Evolutionary conservation across 1,284 basidiomycete species (phyloP).

Genomic region (Cryptococcus hybrid): DNA sequence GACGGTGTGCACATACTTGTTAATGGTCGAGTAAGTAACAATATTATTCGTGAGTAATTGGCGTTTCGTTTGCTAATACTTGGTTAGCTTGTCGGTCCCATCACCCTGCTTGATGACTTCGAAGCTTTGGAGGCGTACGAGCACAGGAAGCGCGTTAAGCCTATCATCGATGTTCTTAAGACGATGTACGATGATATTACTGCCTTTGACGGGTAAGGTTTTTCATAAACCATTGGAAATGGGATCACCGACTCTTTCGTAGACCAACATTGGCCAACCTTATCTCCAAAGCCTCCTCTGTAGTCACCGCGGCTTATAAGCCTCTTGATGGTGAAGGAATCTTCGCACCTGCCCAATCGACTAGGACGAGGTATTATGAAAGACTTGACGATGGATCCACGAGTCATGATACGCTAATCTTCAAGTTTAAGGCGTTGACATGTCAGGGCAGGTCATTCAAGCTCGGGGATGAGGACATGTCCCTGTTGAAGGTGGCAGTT

Average conservation of each 20-base stretch:
- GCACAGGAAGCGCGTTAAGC: constrained; percentile 63
- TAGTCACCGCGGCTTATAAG: constrained; percentile 63
- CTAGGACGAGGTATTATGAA: constrained; percentile 58
- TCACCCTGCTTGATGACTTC: constrained; percentile 64
- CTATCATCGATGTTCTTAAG: constrained; percentile 64
- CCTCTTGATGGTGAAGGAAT: constrained; percentile 68
- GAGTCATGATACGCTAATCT: constrained; percentile 58
- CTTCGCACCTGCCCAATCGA: constrained; percentile 60
- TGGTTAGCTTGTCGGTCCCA: constrained; percentile 63
- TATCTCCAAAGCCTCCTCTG: constrained; percentile 64
- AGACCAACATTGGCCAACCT: constrained; percentile 61
- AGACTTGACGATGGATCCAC: constrained; percentile 55
- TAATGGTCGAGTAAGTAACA: constrained; percentile 70
- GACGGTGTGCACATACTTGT: constrained; percentile 64
- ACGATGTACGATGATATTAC: constrained; percentile 54
- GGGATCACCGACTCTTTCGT: constrained; percentile 1
- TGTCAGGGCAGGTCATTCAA: constrained; percentile 59
- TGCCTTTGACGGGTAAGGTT: constrained; percentile 53
- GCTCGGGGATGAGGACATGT: constrained; percentile 64
- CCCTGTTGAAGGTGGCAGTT: constrained; percentile 69
- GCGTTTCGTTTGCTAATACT: not conserved
- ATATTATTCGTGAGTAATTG: not conserved
- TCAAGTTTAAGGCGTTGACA: not conserved
- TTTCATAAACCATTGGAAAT: not conserved
- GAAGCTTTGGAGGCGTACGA: constrained; percentile 68